Conservation (phyloP, 2,329 filamentous ascomycete genomes). For the Penicillium paneum region DNA sequence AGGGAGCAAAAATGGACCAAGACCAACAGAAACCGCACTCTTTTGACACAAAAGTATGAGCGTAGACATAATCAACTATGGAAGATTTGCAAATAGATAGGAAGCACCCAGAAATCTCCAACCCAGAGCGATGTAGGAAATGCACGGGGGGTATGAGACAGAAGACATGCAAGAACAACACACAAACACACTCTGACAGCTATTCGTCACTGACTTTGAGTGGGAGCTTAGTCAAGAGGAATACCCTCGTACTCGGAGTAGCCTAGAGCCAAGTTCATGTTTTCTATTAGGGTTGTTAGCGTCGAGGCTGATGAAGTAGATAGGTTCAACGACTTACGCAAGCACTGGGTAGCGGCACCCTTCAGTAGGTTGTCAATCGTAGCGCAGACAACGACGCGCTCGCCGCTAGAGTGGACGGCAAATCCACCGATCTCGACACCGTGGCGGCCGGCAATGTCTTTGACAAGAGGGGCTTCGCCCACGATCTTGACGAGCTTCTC, state of each 20-base stretch:
- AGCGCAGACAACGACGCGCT: slow-evolving; percentile 88
- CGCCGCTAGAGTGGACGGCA: slow-evolving; percentile 83
- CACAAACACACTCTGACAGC: slow-evolving; percentile 2
- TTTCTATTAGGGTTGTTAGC: slow-evolving; percentile 54
- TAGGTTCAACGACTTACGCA: slow-evolving; percentile 61
- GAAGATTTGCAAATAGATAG: slow-evolving; percentile 16
- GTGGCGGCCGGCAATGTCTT: slow-evolving; percentile 78
- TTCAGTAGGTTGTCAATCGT: slow-evolving; percentile 94
- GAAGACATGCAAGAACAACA: slow-evolving; percentile 12
- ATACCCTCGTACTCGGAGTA: slow-evolving; percentile 89
- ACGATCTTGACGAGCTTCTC: slow-evolving; percentile 93
- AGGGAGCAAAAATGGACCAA: background rate
- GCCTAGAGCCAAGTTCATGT: slow-evolving; percentile 89
- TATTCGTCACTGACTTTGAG: slow-evolving; percentile 9
- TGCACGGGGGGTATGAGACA: slow-evolving; percentile 32
- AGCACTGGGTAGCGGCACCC: slow-evolving; percentile 86
- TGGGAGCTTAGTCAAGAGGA: slow-evolving; percentile 52
- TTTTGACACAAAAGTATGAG: slow-evolving; percentile 12
- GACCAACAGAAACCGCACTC: slow-evolving; percentile 7
- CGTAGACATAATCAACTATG: slow-evolving; percentile 20
- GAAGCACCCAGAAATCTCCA: slow-evolving; percentile 19
- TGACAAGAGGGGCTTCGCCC: slow-evolving; percentile 82
- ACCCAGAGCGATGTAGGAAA: slow-evolving; percentile 28
- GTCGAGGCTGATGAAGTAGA: background rate
- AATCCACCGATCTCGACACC: slow-evolving; percentile 93